phyloP scores from a whole-genome alignment of 768 basidiomycete species.

The Crepidotus variabilis region DNA sequence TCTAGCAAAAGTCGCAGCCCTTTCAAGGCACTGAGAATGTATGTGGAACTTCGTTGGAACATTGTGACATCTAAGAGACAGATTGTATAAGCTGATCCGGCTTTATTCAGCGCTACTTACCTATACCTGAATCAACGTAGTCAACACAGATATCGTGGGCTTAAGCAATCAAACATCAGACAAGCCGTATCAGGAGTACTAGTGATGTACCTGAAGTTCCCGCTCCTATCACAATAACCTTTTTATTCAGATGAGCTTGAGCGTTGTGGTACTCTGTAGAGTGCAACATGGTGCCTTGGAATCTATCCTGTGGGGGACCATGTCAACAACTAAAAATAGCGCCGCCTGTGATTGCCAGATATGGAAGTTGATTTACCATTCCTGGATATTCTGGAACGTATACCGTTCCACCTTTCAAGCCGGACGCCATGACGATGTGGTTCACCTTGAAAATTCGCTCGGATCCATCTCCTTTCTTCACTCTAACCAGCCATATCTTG shows the following conservation, averaged over 20 bases:
- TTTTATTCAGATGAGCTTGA: slow-evolving; percentile 51
- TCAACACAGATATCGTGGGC: slow-evolving; percentile 39
- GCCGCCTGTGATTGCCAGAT: background rate
- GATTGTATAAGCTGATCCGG: background rate
- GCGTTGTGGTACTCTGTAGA: slow-evolving; percentile 48
- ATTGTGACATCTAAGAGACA: slow-evolving; percentile 35
- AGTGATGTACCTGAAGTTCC: slow-evolving; percentile 46
- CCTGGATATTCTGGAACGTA: slow-evolving; percentile 43
- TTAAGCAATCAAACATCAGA: slow-evolving; percentile 9
- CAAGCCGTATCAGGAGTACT: background rate
- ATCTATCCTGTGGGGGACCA: slow-evolving; percentile 19
- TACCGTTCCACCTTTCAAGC: slow-evolving; percentile 43
- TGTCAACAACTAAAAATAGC: background rate
- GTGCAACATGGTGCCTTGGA: slow-evolving; percentile 52
- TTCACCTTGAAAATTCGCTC: slow-evolving; percentile 36
- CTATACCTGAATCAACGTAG: slow-evolving; percentile 30
- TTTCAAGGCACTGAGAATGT: slow-evolving; percentile 43
- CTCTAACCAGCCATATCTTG: slow-evolving; percentile 43
- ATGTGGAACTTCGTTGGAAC: slow-evolving; percentile 49
- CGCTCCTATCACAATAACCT: slow-evolving; percentile 63
- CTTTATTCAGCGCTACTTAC: slow-evolving; percentile 11
- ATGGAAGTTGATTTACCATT: slow-evolving; percentile 22
- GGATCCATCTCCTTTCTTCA: slow-evolving; percentile 26
- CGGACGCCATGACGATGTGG: slow-evolving; percentile 57
- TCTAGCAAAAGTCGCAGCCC: slow-evolving; percentile 28